Percentiles rank a stretch among this genome's conserved stretches.
Evolutionary conservation across 202 grass and related monocot species (phyloP).

Genomic region (Panicum virgatum): DNA sequence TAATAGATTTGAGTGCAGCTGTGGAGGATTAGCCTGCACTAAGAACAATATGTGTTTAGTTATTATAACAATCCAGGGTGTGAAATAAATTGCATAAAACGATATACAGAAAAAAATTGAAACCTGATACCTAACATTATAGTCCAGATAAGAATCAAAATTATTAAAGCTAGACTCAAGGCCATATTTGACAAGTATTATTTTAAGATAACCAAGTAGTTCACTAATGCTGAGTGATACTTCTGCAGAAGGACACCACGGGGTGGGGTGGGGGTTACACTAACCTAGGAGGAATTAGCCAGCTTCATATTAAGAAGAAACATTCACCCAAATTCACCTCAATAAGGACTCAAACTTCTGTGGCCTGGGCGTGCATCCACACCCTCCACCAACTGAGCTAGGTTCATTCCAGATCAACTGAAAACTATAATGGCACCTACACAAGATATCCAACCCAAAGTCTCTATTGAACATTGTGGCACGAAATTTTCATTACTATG

Average conservation of each 20-base stretch:
- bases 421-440: conserved; percentile 18
- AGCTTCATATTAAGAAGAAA: not conserved
- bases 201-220: not conserved
- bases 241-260: conserved; percentile 1
- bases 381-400: not conserved
- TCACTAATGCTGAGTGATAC: not conserved
- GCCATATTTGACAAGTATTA: not conserved
- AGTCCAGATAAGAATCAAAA: conserved; percentile 7
- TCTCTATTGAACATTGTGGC: not conserved
- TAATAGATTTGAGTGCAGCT: conserved; percentile 91
- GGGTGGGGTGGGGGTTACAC: no score
- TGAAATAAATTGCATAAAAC: not conserved
- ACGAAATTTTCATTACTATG: not conserved
- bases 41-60: conserved; percentile 24
- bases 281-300: not conserved
- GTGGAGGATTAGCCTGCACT: conserved; percentile 92
- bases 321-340: not conserved
- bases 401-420: not conserved
- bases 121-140: not conserved
- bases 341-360: not conserved
- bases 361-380: not conserved
- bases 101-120: not conserved
- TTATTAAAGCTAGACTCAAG: not conserved
- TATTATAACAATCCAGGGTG: not conserved
- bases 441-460: conserved; percentile 1